Evolutionary conservation across 768 basidiomycete species (phyloP).

Genomic region (Tulasnella sp.): DNA sequence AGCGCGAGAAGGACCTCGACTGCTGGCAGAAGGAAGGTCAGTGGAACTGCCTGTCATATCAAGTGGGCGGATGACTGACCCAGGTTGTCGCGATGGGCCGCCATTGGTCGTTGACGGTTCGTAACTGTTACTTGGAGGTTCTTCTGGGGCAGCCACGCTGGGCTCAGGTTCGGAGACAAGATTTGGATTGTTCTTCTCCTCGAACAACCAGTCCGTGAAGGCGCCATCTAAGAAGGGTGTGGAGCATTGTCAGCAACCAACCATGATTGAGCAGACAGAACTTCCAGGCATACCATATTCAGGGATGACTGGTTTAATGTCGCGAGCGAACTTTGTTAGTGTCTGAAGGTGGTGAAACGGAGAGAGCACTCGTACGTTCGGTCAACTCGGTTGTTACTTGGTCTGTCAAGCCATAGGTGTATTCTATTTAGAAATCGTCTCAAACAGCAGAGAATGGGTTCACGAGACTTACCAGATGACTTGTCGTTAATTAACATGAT

Average conservation of each 20-base stretch:
- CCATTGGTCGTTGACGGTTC: not conserved
- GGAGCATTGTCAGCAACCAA: not conserved
- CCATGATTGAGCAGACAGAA: not conserved
- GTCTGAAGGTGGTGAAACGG: not conserved
- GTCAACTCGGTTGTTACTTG: constrained; percentile 86
- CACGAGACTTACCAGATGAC: constrained; percentile 35
- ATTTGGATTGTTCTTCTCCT: constrained; percentile 39
- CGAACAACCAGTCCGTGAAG: constrained; percentile 88
- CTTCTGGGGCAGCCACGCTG: not conserved
- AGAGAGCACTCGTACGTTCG: constrained; percentile 53
- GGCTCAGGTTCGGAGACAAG: not conserved
- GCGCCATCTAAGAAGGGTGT: constrained; percentile 53
- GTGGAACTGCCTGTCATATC: not conserved
- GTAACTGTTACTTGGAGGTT: constrained; percentile 40
- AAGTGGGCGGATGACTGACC: not conserved
- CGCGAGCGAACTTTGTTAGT: not conserved
- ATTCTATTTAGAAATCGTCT: constrained; percentile 4
- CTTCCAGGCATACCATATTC: not conserved
- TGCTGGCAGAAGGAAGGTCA: constrained; percentile 22
- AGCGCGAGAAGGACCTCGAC: constrained; percentile 38
- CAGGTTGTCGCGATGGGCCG: constrained; percentile 49
- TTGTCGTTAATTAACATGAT: constrained; percentile 96
- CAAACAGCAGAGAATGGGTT: not conserved
- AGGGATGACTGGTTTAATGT: constrained; percentile 1
- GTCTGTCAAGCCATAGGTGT: constrained; percentile 41